Percentiles rank a stretch among this genome's conserved stretches.
Conservation (phyloP, 768 basidiomycete species). For the Russula dissimulans region DNA sequence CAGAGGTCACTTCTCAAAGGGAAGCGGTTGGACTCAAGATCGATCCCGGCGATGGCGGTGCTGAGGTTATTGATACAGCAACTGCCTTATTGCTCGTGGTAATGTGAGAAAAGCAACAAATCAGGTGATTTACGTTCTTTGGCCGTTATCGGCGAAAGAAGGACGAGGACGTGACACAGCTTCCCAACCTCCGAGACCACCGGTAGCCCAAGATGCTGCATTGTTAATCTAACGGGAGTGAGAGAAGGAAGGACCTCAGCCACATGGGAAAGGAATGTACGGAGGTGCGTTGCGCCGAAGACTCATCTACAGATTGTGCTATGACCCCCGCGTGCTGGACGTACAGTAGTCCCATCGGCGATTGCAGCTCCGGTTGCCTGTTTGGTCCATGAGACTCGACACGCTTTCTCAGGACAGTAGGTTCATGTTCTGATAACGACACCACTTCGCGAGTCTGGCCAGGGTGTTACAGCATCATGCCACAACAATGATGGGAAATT, state of each 20-base stretch:
- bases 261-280: background rate
- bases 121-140: background rate
- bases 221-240: background rate
- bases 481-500: too few species aligned
- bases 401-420: too few species aligned
- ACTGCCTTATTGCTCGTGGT: background rate
- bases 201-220: background rate
- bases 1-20: background rate
- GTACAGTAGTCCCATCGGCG: too few species aligned
- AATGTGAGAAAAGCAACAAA: background rate
- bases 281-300: too few species aligned
- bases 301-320: too few species aligned
- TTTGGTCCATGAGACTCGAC: too few species aligned
- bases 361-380: too few species aligned
- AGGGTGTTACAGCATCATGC: background rate
- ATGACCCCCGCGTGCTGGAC: too few species aligned
- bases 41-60: constrained; percentile 14
- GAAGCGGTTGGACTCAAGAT: constrained; percentile 1
- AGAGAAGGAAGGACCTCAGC: background rate
- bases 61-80: background rate
- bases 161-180: background rate
- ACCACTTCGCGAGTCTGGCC: background rate
- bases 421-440: too few species aligned
- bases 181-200: background rate
- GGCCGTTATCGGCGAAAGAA: background rate